Conservation (phyloP, 2,329 filamentous ascomycete species). For the Tolypocladium tropicale region DNA sequence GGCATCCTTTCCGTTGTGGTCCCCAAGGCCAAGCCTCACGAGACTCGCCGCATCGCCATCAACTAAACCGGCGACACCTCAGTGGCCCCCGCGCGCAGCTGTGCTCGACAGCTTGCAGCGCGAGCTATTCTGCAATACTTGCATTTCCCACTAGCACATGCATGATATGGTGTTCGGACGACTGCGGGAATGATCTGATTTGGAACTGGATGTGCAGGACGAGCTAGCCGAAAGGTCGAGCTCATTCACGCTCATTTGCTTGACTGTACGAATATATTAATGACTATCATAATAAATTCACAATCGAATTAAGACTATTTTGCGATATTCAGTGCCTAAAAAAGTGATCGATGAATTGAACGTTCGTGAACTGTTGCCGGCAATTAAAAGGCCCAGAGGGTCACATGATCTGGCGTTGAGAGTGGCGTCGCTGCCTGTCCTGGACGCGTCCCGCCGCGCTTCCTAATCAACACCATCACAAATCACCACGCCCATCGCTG, state of each 20-base stretch:
- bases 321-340: neutral
- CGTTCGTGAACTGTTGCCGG: neutral
- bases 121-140: neutral
- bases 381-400: neutral
- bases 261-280: neutral
- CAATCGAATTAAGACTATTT: neutral
- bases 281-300: neutral
- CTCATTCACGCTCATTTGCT: neutral
- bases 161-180: neutral
- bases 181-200: neutral
- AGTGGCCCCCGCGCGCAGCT: neutral
- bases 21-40: constrained; percentile 55
- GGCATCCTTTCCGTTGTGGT: constrained; percentile 54
- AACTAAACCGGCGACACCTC: constrained; percentile 20
- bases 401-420: constrained; percentile 29
- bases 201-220: neutral
- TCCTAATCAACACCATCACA: constrained; percentile 11
- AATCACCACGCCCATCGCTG: constrained; percentile 5
- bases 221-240: neutral
- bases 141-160: neutral
- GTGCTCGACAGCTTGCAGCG: neutral
- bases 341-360: neutral
- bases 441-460: constrained; percentile 25
- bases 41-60: constrained; percentile 44
- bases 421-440: constrained; percentile 14